These are phyloP conservation scores for Davidsoniella neocaledoniae DNA, from an alignment of 2,329 filamentous ascomycete species.

Conservation along the genomic window DNA sequence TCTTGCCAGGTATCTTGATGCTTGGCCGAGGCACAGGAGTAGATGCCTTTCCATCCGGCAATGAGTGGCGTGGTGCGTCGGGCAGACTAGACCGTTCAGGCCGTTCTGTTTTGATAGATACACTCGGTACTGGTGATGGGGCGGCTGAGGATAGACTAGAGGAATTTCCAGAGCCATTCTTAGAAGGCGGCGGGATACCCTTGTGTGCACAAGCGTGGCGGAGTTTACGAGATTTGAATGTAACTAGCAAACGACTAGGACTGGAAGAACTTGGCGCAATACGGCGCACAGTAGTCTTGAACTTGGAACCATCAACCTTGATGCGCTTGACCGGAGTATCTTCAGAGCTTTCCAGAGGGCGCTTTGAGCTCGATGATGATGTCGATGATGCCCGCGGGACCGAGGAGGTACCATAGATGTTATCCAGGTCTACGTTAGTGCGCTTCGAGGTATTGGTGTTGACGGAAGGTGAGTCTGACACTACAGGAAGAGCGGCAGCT, in stretches of 20 bases:
- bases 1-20: slow-evolving; percentile 11
- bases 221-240: slow-evolving; percentile 9
- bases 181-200: slow-evolving; percentile 7
- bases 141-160: slow-evolving; percentile 6
- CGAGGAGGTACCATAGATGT: slow-evolving; percentile 1
- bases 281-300: background rate
- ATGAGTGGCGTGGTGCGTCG: slow-evolving; percentile 4
- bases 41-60: slow-evolving; percentile 2
- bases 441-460: background rate
- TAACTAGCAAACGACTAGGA: slow-evolving; percentile 6
- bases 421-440: slow-evolving; percentile 4
- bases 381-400: background rate
- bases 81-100: slow-evolving; percentile 5
- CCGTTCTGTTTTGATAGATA: slow-evolving; percentile 11
- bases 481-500: background rate
- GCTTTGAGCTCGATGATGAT: slow-evolving; percentile 4
- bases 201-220: slow-evolving; percentile 10
- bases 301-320: slow-evolving; percentile 6
- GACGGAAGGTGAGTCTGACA: background rate
- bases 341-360: slow-evolving; percentile 4
- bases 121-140: slow-evolving; percentile 3
- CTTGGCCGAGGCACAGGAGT: background rate
- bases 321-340: slow-evolving; percentile 5
- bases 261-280: background rate
- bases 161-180: background rate